Evolutionary conservation across 1,139 yeast species (phyloP), one percentile per base, ranked within the genome.

Genomic region (Pichia sp.): DNA sequence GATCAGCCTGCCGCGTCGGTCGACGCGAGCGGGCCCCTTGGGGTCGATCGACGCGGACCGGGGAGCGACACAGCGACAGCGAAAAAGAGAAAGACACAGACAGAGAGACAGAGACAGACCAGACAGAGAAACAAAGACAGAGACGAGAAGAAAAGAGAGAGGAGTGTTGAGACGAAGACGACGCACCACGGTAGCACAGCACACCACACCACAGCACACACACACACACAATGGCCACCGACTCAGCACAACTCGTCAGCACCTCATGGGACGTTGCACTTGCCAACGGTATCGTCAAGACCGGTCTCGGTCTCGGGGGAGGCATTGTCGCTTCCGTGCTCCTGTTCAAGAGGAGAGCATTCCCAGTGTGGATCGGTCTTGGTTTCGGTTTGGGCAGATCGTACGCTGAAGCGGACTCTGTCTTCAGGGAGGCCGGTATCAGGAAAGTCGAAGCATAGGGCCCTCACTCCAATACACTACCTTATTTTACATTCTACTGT

Each of bases 341-440:
- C 48, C 66, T 91, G 42, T 91, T 91, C 72, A 84, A 74, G 64
- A 85, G 97, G 72, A 82, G 97, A 67, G 74, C 95, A 5, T 91
- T 86, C 77, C 97, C 97, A 42, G 96, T 89, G 36, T 89, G 96
- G 95, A 66, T 89, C 47, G 97, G 97, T 52, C 68, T 86, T 52
- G 98, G 97, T 32, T 89, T 91, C 56, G 98, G 98, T 51, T 74
- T 89, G 49, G 98, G 98, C 52, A 83, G 96, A 69, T 96, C 96
- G 41, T 91, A 88, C 66, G 79, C 97, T 49, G 98, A 91, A 70
- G 98, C 97, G 48, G 97, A 91, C 61, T 94, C 96, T 50, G 84
- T 89, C 45, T 89, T 91, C 74, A 82, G 97, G 68, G 66, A 71
- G 40, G 84, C 82, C 48, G 94, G 94, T 44, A 63, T 80, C 52